These are phyloP conservation scores for Tinospora cordifolia DNA, from an alignment of 164 flowering plant genomes.

Conservation along the genomic window DNA sequence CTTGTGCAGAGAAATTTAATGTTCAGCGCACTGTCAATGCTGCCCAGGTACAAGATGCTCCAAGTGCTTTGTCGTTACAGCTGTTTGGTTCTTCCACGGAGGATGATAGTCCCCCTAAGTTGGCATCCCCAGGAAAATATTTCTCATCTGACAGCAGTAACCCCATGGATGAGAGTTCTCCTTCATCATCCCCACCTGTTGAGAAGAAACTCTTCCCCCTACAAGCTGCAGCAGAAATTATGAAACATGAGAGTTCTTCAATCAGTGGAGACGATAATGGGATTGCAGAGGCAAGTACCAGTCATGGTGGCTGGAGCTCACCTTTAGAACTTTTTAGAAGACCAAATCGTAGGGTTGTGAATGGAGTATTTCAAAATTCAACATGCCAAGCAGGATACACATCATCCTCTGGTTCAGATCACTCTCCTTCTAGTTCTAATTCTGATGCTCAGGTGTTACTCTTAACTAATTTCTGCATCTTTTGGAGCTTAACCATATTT, in stretches of 20 bases:
- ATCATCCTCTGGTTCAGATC: conserved; percentile 77
- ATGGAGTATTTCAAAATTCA: conserved; percentile 34
- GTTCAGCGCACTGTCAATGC: conserved; percentile 44
- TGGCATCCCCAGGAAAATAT: conserved; percentile 49
- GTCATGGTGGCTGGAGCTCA: conserved; percentile 36
- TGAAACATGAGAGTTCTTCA: conserved; percentile 35
- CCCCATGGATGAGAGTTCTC: conserved; percentile 66
- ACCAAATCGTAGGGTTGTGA: conserved; percentile 32
- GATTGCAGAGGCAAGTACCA: conserved; percentile 28
- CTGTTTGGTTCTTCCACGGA: conserved; percentile 74
- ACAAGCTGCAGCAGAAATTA: conserved; percentile 34
- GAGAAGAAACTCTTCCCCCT: conserved; percentile 62
- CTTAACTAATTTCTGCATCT: not conserved
- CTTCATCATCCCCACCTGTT: conserved; percentile 66
- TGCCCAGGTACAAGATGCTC: conserved; percentile 38
- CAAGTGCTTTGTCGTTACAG: conserved; percentile 45
- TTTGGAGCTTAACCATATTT: not conserved
- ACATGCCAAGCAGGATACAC: conserved; percentile 58
- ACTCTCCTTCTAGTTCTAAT: conserved; percentile 72
- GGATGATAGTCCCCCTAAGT: conserved; percentile 48
- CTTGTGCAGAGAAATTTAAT: conserved; percentile 39
- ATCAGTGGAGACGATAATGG: conserved; percentile 28
- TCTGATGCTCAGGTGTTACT: conserved; percentile 70
- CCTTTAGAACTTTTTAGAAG: conserved; percentile 54
- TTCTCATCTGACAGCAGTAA: conserved; percentile 84